phyloP scores from a whole-genome alignment of 306 rosid species.

The Benincasa hispida region DNA sequence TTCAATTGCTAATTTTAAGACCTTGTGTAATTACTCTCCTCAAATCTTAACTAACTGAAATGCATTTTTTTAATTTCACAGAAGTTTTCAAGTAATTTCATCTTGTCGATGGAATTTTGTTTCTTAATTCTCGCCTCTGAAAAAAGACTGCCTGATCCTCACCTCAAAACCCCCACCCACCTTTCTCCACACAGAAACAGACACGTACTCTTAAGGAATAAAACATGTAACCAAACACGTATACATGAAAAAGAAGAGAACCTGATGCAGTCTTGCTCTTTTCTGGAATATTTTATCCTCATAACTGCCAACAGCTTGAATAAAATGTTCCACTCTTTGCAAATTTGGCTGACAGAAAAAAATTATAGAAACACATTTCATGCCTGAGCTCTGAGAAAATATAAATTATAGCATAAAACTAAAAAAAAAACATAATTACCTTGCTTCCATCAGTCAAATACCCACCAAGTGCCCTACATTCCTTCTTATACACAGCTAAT shows the following conservation, averaged over 20 bases:
- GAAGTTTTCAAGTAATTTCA: not conserved
- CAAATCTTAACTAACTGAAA: not conserved
- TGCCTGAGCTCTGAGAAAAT: not conserved
- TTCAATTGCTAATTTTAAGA: not conserved
- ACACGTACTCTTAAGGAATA: not conserved
- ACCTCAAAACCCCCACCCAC: not conserved
- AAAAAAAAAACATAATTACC: conserved; percentile 23
- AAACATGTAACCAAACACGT: not conserved
- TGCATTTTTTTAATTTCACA: not conserved
- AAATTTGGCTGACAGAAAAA: conserved; percentile 52
- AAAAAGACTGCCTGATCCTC: not conserved
- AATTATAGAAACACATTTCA: not conserved
- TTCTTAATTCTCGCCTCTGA: not conserved
- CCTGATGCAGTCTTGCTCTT: conserved; percentile 85
- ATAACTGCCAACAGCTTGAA: conserved; percentile 85
- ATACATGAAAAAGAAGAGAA: conserved; percentile 12
- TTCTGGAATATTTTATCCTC: conserved; percentile 90
- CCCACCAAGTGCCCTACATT: conserved; percentile 59
- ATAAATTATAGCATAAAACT: not conserved
- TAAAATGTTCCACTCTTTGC: conserved; percentile 68
- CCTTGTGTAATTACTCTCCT: not conserved
- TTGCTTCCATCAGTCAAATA: conserved; percentile 78
- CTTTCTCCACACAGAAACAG: not conserved
- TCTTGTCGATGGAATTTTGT: not conserved
- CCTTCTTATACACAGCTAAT: conserved; percentile 85